These are phyloP conservation scores for Phytopythium litorale DNA, from an alignment of 352 stramenopile genomes.

Conservation along the genomic window DNA sequence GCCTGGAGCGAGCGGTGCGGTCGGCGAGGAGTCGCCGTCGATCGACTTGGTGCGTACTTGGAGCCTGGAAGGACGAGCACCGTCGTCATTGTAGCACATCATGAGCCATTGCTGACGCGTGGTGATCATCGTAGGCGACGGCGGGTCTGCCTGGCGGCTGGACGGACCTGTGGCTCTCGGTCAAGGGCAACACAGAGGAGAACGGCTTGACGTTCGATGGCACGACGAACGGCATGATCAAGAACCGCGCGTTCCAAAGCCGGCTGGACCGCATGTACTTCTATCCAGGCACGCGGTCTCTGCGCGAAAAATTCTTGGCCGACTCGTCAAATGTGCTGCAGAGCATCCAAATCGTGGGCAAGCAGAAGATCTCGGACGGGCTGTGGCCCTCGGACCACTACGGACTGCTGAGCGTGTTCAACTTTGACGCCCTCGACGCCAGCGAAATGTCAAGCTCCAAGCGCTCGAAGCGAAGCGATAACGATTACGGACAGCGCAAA, in stretches of 20 bases:
- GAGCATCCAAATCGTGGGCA: conserved; percentile 55
- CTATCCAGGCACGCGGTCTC: conserved; percentile 18
- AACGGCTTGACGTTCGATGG: conserved; percentile 79
- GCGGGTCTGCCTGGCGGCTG: conserved; percentile 48
- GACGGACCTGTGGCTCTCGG: conserved; percentile 68
- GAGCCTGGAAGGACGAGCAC: background rate
- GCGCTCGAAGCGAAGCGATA: background rate
- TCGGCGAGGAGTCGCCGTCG: background rate
- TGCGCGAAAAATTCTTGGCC: conserved; percentile 7
- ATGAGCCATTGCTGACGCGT: background rate
- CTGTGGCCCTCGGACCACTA: conserved; percentile 79
- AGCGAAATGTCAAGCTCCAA: conserved; percentile 1
- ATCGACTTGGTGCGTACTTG: conserved; percentile 4
- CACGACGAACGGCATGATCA: conserved; percentile 50
- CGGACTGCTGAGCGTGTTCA: conserved; percentile 51
- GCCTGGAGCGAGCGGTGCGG: background rate
- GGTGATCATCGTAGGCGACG: conserved; percentile 16
- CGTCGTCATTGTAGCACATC: background rate
- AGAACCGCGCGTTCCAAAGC: conserved; percentile 57
- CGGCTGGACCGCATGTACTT: conserved; percentile 78
- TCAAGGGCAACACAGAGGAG: conserved; percentile 63
- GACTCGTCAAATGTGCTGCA: conserved; percentile 22
- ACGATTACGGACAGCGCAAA: background rate
- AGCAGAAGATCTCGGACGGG: conserved; percentile 57
- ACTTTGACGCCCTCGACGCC: conserved; percentile 17